Conservation (phyloP, 2,329 filamentous ascomycete species). For the Mycosphaerella sp. region DNA sequence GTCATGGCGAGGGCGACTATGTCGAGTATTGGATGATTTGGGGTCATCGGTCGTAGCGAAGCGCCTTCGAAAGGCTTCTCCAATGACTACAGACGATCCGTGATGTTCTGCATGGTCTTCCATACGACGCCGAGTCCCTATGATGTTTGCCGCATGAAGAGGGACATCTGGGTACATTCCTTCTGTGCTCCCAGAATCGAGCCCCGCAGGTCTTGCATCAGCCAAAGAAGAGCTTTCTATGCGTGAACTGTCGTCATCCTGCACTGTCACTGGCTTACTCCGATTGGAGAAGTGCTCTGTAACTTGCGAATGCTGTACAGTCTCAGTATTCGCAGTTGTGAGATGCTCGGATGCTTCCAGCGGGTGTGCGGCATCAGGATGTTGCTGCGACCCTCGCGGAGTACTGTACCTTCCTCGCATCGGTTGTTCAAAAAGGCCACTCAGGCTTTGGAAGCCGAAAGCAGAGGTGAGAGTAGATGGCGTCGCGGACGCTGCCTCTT, state of each 20-base stretch:
- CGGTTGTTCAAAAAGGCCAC: constrained; percentile 24
- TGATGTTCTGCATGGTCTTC: not conserved
- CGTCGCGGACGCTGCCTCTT: not conserved
- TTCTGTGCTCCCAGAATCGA: not conserved
- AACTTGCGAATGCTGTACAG: not conserved
- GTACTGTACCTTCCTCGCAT: constrained; percentile 25
- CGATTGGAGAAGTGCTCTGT: not conserved
- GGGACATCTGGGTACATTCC: not conserved
- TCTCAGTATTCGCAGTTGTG: not conserved
- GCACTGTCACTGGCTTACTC: not conserved
- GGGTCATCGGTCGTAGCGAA: not conserved
- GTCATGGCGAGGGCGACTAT: not conserved
- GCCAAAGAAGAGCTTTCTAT: not conserved
- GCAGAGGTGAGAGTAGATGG: constrained; percentile 15
- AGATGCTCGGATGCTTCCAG: not conserved
- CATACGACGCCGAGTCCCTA: not conserved
- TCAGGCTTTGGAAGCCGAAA: constrained; percentile 30
- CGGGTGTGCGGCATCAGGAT: not conserved
- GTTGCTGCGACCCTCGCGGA: constrained; percentile 11
- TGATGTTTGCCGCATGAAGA: not conserved
- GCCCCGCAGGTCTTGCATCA: not conserved
- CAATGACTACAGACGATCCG: not conserved
- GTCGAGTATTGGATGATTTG: not conserved
- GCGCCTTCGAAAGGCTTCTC: constrained; percentile 1
- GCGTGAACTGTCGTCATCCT: not conserved